Percentiles rank a stretch among this genome's conserved stretches.
phyloP scores from a whole-genome alignment of 306 rosid genomes.

The Albizia julibrissin region DNA sequence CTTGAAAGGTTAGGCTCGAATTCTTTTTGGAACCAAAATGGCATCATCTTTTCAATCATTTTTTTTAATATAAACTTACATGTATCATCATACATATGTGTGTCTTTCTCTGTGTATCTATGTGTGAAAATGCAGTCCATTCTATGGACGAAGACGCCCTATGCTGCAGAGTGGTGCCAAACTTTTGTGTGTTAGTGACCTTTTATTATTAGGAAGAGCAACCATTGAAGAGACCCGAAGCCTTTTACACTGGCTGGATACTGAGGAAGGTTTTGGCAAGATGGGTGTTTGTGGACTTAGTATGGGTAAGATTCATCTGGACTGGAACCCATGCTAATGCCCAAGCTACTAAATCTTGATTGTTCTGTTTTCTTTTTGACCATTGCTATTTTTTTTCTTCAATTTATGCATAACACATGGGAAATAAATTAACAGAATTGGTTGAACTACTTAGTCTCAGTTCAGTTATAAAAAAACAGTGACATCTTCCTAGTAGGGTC shows the following conservation, averaged over 20 bases:
- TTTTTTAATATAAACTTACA: conserved; percentile 12
- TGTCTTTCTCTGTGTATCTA: not conserved
- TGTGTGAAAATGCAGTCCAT: conserved; percentile 68
- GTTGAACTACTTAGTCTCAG: conserved; percentile 14
- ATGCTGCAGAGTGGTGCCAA: conserved; percentile 84
- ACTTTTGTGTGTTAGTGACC: conserved; percentile 96
- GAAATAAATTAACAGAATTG: conserved; percentile 21
- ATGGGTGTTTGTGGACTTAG: conserved; percentile 99
- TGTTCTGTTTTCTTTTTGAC: conserved; percentile 10
- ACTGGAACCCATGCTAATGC: conserved; percentile 23
- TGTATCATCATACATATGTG: conserved; percentile 7
- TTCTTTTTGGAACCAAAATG: conserved; percentile 23
- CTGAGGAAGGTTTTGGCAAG: conserved; percentile 87
- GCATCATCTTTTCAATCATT: not conserved
- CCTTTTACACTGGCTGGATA: conserved; percentile 91
- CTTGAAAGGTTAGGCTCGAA: conserved; percentile 79
- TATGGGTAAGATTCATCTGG: conserved; percentile 74
- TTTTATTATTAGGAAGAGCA: conserved; percentile 94
- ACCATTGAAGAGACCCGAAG: conserved; percentile 94
- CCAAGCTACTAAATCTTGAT: conserved; percentile 28
- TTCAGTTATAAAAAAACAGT: conserved; percentile 5
- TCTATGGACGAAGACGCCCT: conserved; percentile 98
- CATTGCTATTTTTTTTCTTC: not conserved
- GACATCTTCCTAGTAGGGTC: not conserved
- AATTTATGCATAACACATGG: not conserved